A percentile compares a stretch with the other conserved stretches of the same genome.
Conservation (phyloP, 805 yeast species). For the Tetrapisispora taiwanensis region DNA sequence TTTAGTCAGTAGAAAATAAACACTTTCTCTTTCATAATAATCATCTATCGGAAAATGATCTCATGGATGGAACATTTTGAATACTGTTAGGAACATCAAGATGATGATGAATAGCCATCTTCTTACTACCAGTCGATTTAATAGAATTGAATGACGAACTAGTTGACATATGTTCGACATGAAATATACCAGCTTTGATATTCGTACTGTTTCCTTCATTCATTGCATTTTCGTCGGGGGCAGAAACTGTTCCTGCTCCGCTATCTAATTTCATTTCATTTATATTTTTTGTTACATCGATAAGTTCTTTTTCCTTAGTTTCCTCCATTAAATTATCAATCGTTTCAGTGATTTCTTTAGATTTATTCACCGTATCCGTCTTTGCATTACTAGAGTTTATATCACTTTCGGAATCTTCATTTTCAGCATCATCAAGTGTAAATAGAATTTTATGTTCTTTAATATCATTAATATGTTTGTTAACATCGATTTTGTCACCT, state of each 20-base stretch:
- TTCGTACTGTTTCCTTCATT: background rate
- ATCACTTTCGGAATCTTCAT: conserved; percentile 1
- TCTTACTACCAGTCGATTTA: conserved; percentile 3
- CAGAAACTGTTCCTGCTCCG: no score
- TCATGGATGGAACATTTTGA: conserved; percentile 5
- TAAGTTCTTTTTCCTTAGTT: background rate
- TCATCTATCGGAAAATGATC: conserved; percentile 3
- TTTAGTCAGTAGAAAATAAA: no score
- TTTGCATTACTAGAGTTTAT: background rate
- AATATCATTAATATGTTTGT: conserved; percentile 1
- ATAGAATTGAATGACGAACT: background rate
- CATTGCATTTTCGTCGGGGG: background rate
- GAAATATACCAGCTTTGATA: background rate
- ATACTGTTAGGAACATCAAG: conserved; percentile 12
- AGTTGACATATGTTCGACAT: background rate
- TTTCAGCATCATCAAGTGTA: conserved; percentile 6
- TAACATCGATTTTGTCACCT: background rate
- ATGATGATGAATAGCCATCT: conserved; percentile 11
- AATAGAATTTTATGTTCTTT: conserved; percentile 5
- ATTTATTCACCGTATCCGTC: background rate
- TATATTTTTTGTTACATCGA: background rate
- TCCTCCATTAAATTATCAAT: background rate
- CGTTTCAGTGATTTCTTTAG: background rate
- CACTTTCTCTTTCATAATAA: no score
- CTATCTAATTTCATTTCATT: no score